These are phyloP conservation scores for Crotalaria pallida DNA, from an alignment of 306 rosid species.

Conservation along the genomic window DNA sequence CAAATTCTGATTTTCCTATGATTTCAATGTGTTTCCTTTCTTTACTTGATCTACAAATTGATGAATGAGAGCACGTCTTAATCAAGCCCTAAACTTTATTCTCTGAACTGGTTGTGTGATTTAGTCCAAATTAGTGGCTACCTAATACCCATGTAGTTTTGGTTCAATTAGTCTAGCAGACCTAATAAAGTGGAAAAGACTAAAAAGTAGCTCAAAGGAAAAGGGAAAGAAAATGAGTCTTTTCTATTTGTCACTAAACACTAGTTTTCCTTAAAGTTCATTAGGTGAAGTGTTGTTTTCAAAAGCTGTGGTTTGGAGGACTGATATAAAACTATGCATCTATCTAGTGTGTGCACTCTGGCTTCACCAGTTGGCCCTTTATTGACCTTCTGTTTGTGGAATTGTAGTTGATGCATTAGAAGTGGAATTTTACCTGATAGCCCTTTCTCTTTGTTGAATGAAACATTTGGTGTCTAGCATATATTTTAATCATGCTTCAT, in stretches of 20 bases:
- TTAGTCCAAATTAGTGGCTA: conserved; percentile 6
- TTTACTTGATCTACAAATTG: neutral
- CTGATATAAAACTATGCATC: no score
- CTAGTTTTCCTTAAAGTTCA: neutral
- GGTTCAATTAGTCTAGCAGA: neutral
- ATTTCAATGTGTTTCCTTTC: neutral
- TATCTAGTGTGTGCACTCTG: neutral
- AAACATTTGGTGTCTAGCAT: neutral
- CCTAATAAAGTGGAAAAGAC: neutral
- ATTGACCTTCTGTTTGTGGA: conserved; percentile 1
- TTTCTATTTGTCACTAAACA: neutral
- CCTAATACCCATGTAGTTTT: neutral
- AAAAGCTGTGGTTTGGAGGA: no score
- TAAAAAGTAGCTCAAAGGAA: neutral
- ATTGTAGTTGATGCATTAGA: neutral
- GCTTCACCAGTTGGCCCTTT: neutral
- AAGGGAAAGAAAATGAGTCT: neutral
- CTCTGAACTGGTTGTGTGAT: neutral
- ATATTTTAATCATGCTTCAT: neutral
- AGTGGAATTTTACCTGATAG: neutral
- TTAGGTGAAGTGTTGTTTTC: conserved; percentile 2
- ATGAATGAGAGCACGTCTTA: neutral
- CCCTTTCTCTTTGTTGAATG: neutral
- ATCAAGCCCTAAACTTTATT: neutral
- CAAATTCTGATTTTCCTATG: neutral